A percentile compares a stretch with the other conserved stretches of the same genome.
These are phyloP conservation scores for Xylaria palmicola DNA, from an alignment of 495 filamentous ascomycete species.

Conservation along the genomic window DNA sequence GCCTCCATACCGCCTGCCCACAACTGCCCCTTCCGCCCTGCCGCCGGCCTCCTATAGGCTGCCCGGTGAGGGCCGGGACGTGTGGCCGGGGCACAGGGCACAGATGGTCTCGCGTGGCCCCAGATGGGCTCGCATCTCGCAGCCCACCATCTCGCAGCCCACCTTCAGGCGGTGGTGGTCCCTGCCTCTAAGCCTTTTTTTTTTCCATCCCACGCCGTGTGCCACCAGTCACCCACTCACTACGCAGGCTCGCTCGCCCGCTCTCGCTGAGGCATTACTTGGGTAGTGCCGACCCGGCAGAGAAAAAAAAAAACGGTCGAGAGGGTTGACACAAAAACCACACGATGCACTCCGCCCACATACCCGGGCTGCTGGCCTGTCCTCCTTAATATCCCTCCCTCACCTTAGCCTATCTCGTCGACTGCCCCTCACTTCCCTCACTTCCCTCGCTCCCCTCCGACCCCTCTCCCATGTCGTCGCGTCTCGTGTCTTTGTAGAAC, in stretches of 20 bases:
- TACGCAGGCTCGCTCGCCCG: not conserved
- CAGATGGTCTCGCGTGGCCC: not conserved
- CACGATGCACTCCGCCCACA: not conserved
- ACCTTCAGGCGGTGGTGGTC: too few species aligned
- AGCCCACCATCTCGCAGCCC: not conserved
- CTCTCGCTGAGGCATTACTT: not conserved
- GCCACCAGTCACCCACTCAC: not conserved
- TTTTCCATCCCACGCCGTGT: not conserved
- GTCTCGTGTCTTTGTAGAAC: not conserved
- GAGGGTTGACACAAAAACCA: not conserved
- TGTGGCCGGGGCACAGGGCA: not conserved
- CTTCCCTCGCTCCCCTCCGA: not conserved
- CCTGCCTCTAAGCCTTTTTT: not conserved
- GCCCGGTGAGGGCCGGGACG: not conserved
- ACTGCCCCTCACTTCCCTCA: not conserved
- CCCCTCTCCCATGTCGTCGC: not conserved
- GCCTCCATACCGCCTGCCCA: not conserved
- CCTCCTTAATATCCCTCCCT: not conserved
- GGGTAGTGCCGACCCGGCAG: not conserved
- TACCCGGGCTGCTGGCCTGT: too few species aligned
- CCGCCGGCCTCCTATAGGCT: not conserved
- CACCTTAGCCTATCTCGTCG: not conserved
- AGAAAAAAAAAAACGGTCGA: not conserved
- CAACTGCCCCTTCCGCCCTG: not conserved
- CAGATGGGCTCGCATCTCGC: conserved; percentile 3